These are phyloP conservation scores for Chalciporus sp. DNA, from an alignment of 1,284 basidiomycete genomes.

Conservation along the genomic window DNA sequence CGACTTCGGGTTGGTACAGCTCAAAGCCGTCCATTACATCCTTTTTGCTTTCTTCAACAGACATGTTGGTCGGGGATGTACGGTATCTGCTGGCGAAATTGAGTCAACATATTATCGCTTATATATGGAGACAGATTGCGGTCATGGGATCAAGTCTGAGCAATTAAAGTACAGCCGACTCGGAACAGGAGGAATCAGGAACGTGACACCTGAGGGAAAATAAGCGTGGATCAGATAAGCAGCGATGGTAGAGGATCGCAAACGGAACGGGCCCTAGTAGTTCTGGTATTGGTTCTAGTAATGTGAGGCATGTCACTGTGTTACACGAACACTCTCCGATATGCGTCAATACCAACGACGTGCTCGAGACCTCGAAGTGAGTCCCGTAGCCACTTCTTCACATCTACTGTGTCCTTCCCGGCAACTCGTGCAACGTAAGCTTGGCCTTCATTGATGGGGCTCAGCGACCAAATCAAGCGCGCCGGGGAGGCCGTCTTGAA, in stretches of 20 bases:
- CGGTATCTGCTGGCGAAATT: neutral
- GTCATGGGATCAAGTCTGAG: neutral
- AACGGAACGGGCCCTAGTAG: no score
- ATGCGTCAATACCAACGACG: constrained; percentile 64
- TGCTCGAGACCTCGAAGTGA: constrained; percentile 52
- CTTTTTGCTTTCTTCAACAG: constrained; percentile 4
- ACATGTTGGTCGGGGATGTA: constrained; percentile 1
- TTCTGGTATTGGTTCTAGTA: neutral
- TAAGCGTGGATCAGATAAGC: neutral
- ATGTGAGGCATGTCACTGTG: neutral
- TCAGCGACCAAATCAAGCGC: constrained; percentile 81
- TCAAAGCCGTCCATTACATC: neutral
- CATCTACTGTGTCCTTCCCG: constrained; percentile 70
- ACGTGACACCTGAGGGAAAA: neutral
- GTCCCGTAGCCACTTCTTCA: constrained; percentile 67
- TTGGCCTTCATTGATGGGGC: constrained; percentile 44
- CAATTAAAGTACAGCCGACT: neutral
- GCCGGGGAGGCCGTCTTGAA: constrained; percentile 56
- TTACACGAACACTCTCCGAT: constrained; percentile 60
- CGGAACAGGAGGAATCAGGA: no score
- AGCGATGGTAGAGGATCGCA: neutral
- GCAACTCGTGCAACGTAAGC: constrained; percentile 72
- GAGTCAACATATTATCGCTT: neutral
- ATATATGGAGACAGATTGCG: neutral
- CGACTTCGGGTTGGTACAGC: constrained; percentile 41